A percentile compares a stretch with the other conserved stretches of the same genome.
These are phyloP conservation scores for Mycosphaerella arachidis DNA, from an alignment of 2,329 filamentous ascomycete genomes.

Conservation along the genomic window DNA sequence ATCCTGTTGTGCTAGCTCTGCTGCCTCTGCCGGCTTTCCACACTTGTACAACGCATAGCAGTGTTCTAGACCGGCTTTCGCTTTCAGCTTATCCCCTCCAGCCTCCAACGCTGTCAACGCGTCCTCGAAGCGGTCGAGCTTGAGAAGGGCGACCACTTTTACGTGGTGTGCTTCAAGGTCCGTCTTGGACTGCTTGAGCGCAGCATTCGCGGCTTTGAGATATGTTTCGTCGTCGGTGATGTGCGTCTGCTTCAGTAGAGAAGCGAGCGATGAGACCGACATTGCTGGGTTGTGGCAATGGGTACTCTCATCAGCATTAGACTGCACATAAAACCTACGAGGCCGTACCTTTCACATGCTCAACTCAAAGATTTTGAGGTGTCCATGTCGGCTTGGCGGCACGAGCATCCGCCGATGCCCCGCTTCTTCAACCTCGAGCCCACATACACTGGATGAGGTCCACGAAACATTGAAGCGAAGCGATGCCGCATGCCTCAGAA, in stretches of 20 bases:
- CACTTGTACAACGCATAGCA: conserved; percentile 82
- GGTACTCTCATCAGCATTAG: not conserved
- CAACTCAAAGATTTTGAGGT: no score
- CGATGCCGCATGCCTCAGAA: not conserved
- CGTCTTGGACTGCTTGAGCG: conserved; percentile 55
- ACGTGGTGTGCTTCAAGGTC: conserved; percentile 62
- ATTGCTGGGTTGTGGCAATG: conserved; percentile 3
- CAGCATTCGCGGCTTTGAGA: conserved; percentile 58
- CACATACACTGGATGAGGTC: not conserved
- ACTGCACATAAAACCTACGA: not conserved
- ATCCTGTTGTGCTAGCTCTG: conserved; percentile 43
- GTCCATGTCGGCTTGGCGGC: no score
- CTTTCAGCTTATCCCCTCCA: conserved; percentile 57
- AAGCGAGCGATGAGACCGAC: conserved; percentile 38
- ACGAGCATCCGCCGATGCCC: no score
- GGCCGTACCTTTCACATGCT: no score
- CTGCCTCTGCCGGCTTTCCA: conserved; percentile 63
- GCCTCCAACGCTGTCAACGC: conserved; percentile 65
- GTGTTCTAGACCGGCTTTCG: conserved; percentile 62
- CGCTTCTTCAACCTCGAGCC: no score
- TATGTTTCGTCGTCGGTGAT: conserved; percentile 71
- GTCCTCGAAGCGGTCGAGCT: conserved; percentile 78
- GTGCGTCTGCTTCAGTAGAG: conserved; percentile 53
- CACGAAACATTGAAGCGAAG: not conserved
- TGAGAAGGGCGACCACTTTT: conserved; percentile 69